Evolutionary conservation across 2,329 filamentous ascomycete genomes (phyloP).

Genomic region (Verticillium klebahnii): DNA sequence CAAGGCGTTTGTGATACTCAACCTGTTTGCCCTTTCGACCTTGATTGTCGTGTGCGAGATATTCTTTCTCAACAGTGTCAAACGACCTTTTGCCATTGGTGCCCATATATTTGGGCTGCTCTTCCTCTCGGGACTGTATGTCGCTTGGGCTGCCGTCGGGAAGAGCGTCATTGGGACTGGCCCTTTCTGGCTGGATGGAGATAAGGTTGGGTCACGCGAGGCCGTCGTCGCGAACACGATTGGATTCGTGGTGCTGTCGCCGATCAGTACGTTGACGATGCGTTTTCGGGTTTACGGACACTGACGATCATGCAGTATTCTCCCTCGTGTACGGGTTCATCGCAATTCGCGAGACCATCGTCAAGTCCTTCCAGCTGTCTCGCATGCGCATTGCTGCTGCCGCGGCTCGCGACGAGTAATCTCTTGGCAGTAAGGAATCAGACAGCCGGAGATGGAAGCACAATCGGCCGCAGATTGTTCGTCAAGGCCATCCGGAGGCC

Average conservation of each 20-base stretch:
- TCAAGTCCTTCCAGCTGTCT: slow-evolving; percentile 5
- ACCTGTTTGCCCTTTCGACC: slow-evolving; percentile 38
- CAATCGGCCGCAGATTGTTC: too few relatives aligned
- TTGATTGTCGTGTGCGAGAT: slow-evolving; percentile 40
- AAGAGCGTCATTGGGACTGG: slow-evolving; percentile 38
- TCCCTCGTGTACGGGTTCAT: slow-evolving; percentile 44
- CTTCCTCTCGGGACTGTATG: slow-evolving; percentile 36
- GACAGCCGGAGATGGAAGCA: too few relatives aligned
- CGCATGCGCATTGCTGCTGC: not conserved
- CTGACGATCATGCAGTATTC: slow-evolving; percentile 31
- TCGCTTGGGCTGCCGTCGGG: slow-evolving; percentile 45
- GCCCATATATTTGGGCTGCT: slow-evolving; percentile 37
- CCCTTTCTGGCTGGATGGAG: slow-evolving; percentile 48
- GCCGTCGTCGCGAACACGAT: slow-evolving; percentile 38
- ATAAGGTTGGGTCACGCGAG: slow-evolving; percentile 35
- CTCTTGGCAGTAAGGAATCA: not conserved
- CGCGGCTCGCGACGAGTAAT: not conserved
- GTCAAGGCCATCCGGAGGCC: too few relatives aligned
- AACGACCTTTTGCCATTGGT: slow-evolving; percentile 40
- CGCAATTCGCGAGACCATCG: slow-evolving; percentile 40
- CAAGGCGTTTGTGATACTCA: slow-evolving; percentile 40
- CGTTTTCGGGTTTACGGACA: not conserved
- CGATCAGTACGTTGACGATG: slow-evolving; percentile 35
- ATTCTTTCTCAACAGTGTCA: slow-evolving; percentile 48
- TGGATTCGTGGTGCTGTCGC: slow-evolving; percentile 38